Percentiles rank a stretch among this genome's conserved stretches.
Conservation (phyloP, 441 rosid genomes). For the Eruca vesicaria region DNA sequence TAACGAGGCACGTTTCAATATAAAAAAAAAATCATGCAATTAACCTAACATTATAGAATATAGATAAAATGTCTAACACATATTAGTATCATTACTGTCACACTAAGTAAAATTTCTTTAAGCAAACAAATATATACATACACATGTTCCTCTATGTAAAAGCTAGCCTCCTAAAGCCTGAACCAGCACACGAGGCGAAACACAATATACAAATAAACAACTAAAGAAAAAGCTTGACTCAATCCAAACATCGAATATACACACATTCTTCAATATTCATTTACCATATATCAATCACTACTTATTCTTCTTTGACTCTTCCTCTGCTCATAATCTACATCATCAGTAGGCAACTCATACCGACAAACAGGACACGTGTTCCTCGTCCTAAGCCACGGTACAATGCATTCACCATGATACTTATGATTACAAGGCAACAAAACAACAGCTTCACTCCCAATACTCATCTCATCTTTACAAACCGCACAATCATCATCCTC, state of each 20-base stretch:
- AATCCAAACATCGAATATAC: not conserved
- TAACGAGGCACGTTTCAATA: not conserved
- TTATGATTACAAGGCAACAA: constrained; percentile 79
- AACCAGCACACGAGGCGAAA: not conserved
- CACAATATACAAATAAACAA: not conserved
- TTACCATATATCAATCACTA: constrained; percentile 29
- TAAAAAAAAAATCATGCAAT: not conserved
- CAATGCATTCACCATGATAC: constrained; percentile 82
- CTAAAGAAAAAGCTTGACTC: not conserved
- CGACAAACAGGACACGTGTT: constrained; percentile 99
- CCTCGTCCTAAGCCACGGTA: constrained; percentile 73
- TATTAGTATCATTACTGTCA: not conserved
- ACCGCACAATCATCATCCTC: constrained; percentile 55
- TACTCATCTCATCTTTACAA: constrained; percentile 77
- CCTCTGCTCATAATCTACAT: constrained; percentile 67
- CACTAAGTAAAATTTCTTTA: not conserved
- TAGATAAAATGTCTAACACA: not conserved
- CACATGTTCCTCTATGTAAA: not conserved
- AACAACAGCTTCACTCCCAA: constrained; percentile 55
- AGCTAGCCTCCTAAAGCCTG: not conserved
- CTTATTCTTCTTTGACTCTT: constrained; percentile 40
- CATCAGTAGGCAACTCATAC: constrained; percentile 79
- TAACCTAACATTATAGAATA: not conserved
- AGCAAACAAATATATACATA: not conserved
- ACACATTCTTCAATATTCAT: not conserved